Base-by-base conservation (phyloP, 2,329 filamentous ascomycete species). In the Aspergillus fumigatiaffinis region DNA sequence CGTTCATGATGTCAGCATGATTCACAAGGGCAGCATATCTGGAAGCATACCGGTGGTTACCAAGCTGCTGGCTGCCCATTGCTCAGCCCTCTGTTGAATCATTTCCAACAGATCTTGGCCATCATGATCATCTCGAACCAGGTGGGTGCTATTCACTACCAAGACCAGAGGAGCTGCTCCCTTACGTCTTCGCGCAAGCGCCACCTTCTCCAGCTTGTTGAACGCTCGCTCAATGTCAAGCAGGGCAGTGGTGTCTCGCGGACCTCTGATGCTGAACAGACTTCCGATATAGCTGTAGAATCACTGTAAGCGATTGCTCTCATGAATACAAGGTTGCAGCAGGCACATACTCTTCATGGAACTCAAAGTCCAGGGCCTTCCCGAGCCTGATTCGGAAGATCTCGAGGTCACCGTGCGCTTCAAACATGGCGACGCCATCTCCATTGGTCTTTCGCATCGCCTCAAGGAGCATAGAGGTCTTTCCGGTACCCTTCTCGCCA, bases 131-230 rank as follows among this genome's bases (percentile, higher is more conserved):
- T 97, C 91, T 63, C 92, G 84, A 20, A 99, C 84, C 20, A 99
- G 80, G 77, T 99, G 94, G 69, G 92, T 88, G 64, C 92, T 91
- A 74, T 97, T 99, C 73, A 99, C 87, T 69, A 99, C 95, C 60
- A 99, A 75, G n/a, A 99, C 82, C 4, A 99, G 79, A 1, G 94
- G 94, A 59, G 82, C 81, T 8, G 84, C 83, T 28, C 85, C 73
- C 57, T 73, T 78, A 32, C 82, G 79, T 48, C 92, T 83, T 64
- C 80, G 81, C 57, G 61, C 62, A 50, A 99, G 77, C 0, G 94
- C 94, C 7, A 97, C 91, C 74, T 99, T 99, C 71, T 99, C 94
- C 10, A 99, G 79, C 76, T 99, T 99, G 81, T 99, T 99, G 72
- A 99, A 88, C 0, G 94, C 94, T 28, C 94, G 86, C 72, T 99